Evolutionary conservation across 768 basidiomycete species (phyloP).

Genomic region (Boletus subcaerulescens): DNA sequence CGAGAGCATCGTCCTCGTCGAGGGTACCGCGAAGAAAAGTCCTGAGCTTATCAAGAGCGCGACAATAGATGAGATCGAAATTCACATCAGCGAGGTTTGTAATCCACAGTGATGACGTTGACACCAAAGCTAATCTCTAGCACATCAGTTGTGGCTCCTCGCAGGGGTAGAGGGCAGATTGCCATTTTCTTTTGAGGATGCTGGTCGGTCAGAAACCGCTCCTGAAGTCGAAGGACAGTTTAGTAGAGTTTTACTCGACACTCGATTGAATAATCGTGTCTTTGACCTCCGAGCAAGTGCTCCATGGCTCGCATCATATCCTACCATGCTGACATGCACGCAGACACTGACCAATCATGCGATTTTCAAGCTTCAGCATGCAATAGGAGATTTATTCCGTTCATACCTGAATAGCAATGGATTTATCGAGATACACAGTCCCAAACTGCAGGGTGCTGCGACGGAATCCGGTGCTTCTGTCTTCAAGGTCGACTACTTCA

Average conservation of each 20-base stretch:
- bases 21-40: slow-evolving; percentile 76
- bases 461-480: slow-evolving; percentile 97
- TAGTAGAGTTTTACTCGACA: slow-evolving; percentile 86
- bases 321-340: slow-evolving; percentile 7
- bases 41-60: slow-evolving; percentile 90
- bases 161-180: slow-evolving; percentile 76
- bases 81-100: slow-evolving; percentile 76
- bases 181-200: slow-evolving; percentile 93
- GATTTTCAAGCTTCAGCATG: slow-evolving; percentile 88
- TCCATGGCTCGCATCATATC: not conserved
- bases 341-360: slow-evolving; percentile 96
- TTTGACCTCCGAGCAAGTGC: slow-evolving; percentile 83
- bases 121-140: not conserved
- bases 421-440: slow-evolving; percentile 95
- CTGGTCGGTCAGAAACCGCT: slow-evolving; percentile 77
- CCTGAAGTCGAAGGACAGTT: slow-evolving; percentile 59
- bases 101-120: not conserved
- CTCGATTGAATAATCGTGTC: slow-evolving; percentile 90
- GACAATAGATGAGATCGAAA: slow-evolving; percentile 81
- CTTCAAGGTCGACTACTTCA: slow-evolving; percentile 98
- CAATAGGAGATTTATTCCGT: slow-evolving; percentile 86
- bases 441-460: slow-evolving; percentile 94
- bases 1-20: slow-evolving; percentile 91
- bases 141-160: slow-evolving; percentile 69
- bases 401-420: slow-evolving; percentile 68